Conservation (phyloP, 306 rosid genomes). For the Nissolia schottii region DNA sequence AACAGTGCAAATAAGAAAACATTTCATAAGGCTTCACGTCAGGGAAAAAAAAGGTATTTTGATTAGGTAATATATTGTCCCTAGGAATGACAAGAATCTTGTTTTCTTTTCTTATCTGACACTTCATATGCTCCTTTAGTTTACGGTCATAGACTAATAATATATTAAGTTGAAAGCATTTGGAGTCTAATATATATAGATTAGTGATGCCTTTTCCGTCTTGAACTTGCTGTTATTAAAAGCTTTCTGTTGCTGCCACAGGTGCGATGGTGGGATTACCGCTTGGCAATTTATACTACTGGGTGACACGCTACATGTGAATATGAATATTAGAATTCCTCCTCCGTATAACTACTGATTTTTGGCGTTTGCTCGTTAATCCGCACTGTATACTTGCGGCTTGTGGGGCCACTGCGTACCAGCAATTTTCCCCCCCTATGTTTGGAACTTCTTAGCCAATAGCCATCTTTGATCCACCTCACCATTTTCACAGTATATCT, state of each 20-base stretch:
- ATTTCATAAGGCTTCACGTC: not conserved
- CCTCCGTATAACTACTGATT: not conserved
- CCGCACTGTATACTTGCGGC: not conserved
- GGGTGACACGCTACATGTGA: constrained; percentile 4
- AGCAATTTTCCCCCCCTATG: constrained; percentile 22
- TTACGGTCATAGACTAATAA: not conserved
- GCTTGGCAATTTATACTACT: not conserved
- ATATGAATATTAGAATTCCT: constrained; percentile 7
- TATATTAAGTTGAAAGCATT: too few relatives aligned
- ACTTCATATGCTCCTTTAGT: not conserved
- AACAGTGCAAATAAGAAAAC: not conserved
- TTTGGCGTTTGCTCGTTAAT: constrained; percentile 11
- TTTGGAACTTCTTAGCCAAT: constrained; percentile 25
- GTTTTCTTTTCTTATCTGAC: not conserved
- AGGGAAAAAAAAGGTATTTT: not conserved
- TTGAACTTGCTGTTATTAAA: not conserved
- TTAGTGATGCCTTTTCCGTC: not conserved
- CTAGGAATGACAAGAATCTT: not conserved
- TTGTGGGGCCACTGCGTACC: not conserved
- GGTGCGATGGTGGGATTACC: constrained; percentile 19
- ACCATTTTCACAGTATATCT: constrained; percentile 18
- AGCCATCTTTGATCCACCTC: not conserved
- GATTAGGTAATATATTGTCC: not conserved
- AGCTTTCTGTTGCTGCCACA: constrained; percentile 21
- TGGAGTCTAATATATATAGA: not conserved